A percentile compares a stretch with the other conserved stretches of the same genome.
Evolutionary conservation across 2,329 filamentous ascomycete species (phyloP).

Genomic region (Graphilbum sp.): DNA sequence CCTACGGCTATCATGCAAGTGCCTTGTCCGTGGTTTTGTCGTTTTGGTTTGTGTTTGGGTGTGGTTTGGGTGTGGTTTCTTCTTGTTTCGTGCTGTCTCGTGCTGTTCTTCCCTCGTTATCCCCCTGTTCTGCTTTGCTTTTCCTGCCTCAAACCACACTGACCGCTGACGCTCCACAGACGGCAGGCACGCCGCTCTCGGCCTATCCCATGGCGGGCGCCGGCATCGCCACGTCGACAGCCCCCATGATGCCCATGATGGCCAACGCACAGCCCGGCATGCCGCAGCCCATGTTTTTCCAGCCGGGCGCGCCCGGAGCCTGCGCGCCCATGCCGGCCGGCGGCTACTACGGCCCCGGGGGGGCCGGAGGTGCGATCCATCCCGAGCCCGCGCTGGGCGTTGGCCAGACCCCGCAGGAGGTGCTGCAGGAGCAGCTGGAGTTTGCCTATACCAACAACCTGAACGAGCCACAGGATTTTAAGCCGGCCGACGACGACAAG

Average conservation of each 20-base stretch:
- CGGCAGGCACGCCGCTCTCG: neutral
- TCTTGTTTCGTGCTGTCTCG: too few relatives aligned
- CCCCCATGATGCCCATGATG: constrained; percentile 7
- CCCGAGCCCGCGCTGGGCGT: constrained; percentile 34
- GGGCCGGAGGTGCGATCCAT: constrained; percentile 12
- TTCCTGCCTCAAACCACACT: too few relatives aligned
- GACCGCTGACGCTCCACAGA: neutral
- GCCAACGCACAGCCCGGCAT: constrained; percentile 4
- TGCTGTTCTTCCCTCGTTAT: too few relatives aligned
- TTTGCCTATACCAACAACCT: constrained; percentile 32
- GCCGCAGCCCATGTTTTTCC: neutral
- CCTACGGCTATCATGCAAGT: too few relatives aligned
- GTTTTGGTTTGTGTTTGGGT: too few relatives aligned
- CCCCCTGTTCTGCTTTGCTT: too few relatives aligned
- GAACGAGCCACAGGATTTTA: constrained; percentile 44
- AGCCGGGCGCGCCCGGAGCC: constrained; percentile 2
- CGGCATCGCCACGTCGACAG: constrained; percentile 7
- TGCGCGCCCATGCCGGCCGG: constrained; percentile 17
- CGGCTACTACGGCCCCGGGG: constrained; percentile 5
- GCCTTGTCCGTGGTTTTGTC: too few relatives aligned
- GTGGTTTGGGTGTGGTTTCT: too few relatives aligned
- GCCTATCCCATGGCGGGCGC: constrained; percentile 3
- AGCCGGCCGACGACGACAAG: constrained; percentile 43
- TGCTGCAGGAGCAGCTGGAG: constrained; percentile 28
- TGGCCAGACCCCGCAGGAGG: constrained; percentile 32